phyloP scores from a whole-genome alignment of 2,329 filamentous ascomycete species.

The Aspergillus sergii region DNA sequence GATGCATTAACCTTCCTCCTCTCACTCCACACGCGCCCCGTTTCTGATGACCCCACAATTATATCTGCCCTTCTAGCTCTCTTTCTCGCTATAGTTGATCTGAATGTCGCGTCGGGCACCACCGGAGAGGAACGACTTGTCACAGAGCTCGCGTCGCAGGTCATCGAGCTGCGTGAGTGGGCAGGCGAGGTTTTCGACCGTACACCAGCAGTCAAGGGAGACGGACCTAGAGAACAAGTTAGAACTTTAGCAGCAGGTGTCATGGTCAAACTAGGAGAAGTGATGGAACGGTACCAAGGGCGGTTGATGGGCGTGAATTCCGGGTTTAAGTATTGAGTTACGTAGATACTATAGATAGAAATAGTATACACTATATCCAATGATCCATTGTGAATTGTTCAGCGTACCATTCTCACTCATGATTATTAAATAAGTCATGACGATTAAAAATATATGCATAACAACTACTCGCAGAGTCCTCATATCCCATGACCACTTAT shows the following conservation, averaged over 20 bases:
- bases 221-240: conserved; percentile 44
- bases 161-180: conserved; percentile 89
- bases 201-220: conserved; percentile 53
- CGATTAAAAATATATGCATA: not conserved
- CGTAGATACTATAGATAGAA: not conserved
- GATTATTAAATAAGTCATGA: not conserved
- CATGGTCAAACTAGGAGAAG: conserved; percentile 78
- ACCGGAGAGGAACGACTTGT: conserved; percentile 69
- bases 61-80: conserved; percentile 76
- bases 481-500: conserved; percentile 9
- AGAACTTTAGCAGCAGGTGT: conserved; percentile 71
- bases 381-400: not conserved
- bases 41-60: conserved; percentile 65
- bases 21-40: conserved; percentile 57
- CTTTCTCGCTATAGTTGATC: conserved; percentile 77
- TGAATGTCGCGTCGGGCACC: conserved; percentile 61
- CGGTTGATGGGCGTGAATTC: conserved; percentile 71
- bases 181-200: conserved; percentile 73
- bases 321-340: conserved; percentile 43
- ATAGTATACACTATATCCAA: not conserved
- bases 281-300: conserved; percentile 78
- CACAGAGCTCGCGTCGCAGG: conserved; percentile 70
- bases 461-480: not conserved
- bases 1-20: conserved; percentile 86
- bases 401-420: conserved; percentile 4